Percentiles rank a stretch among this genome's conserved stretches.
These are phyloP conservation scores for Ascoidea tarda DNA, from an alignment of 805 yeast genomes.

Conservation along the genomic window DNA sequence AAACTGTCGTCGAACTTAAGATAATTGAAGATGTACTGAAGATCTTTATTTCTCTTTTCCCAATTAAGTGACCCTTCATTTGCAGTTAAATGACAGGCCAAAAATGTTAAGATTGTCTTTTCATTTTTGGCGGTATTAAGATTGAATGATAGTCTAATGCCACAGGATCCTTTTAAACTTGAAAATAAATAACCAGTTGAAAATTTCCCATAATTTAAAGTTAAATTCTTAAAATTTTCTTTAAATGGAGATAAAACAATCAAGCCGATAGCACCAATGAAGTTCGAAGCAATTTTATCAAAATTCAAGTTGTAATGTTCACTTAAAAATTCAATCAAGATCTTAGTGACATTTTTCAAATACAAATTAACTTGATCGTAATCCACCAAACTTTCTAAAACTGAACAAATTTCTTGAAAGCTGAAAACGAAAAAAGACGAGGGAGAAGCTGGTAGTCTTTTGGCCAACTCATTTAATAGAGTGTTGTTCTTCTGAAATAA, in stretches of 20 bases:
- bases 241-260: slow-evolving; percentile 31
- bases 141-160: slow-evolving; percentile 31
- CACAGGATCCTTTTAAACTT: slow-evolving; percentile 65
- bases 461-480: slow-evolving; percentile 18
- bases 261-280: slow-evolving; percentile 45
- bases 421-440: slow-evolving; percentile 45
- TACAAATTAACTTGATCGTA: slow-evolving; percentile 23
- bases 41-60: slow-evolving; percentile 37
- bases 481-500: slow-evolving; percentile 20
- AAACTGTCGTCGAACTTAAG: slow-evolving; percentile 44
- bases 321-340: slow-evolving; percentile 21
- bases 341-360: slow-evolving; percentile 18
- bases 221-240: slow-evolving; percentile 18
- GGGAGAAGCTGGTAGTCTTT: slow-evolving; percentile 18
- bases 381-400: slow-evolving; percentile 38
- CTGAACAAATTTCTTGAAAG: slow-evolving; percentile 47
- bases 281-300: slow-evolving; percentile 26
- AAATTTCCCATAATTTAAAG: slow-evolving; percentile 18
- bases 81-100: slow-evolving; percentile 64
- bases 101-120: slow-evolving; percentile 38
- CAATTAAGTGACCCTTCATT: slow-evolving; percentile 46
- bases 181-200: slow-evolving; percentile 48
- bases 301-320: slow-evolving; percentile 24
- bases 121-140: slow-evolving; percentile 9
- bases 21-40: slow-evolving; percentile 32